Percentiles rank a stretch among this genome's conserved stretches.
Evolutionary conservation across 2,329 filamentous ascomycete genomes (phyloP).

Genomic region (Phaeosphaeriaceae sp.): DNA sequence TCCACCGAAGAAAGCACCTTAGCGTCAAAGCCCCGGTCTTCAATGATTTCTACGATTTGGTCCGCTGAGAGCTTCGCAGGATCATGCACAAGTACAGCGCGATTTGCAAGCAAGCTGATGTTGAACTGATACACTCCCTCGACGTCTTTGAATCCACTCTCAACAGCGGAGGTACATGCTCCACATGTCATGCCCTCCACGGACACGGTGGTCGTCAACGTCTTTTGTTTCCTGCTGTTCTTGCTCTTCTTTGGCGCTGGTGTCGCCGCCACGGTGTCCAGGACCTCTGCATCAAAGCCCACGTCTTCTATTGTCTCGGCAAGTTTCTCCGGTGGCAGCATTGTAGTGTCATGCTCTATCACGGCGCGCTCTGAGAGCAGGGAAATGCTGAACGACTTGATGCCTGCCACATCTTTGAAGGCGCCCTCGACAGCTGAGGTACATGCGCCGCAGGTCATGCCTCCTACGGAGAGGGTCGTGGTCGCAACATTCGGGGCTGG

Average conservation of each 20-base stretch:
- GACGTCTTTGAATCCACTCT: slow-evolving; percentile 78
- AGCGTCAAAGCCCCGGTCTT: slow-evolving; percentile 89
- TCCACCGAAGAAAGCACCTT: slow-evolving; percentile 78
- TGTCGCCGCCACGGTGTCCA: slow-evolving; percentile 69
- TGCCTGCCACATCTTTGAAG: slow-evolving; percentile 75
- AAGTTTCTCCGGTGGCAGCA: slow-evolving; percentile 61
- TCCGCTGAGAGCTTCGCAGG: slow-evolving; percentile 72
- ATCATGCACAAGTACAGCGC: slow-evolving; percentile 87
- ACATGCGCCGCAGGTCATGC: slow-evolving; percentile 92
- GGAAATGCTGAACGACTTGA: slow-evolving; percentile 81
- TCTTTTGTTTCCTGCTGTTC: slow-evolving; percentile 52
- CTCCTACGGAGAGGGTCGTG: slow-evolving; percentile 80
- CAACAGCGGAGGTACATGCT: slow-evolving; percentile 91
- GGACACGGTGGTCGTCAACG: slow-evolving; percentile 79
- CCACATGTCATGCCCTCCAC: slow-evolving; percentile 98
- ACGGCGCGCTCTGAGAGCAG: slow-evolving; percentile 85
- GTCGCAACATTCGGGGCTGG: slow-evolving; percentile 50
- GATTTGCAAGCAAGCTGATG: slow-evolving; percentile 90
- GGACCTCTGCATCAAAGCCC: slow-evolving; percentile 80
- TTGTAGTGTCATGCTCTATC: slow-evolving; percentile 74
- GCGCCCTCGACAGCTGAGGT: slow-evolving; percentile 84
- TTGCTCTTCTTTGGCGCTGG: slow-evolving; percentile 42
- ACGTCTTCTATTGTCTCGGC: slow-evolving; percentile 69
- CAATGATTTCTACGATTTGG: slow-evolving; percentile 81
- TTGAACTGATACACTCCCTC: slow-evolving; percentile 88